Evolutionary conservation across 768 basidiomycete genomes (phyloP), one percentile per base, ranked within the genome.

Genomic region (Termitomyces sp.): DNA sequence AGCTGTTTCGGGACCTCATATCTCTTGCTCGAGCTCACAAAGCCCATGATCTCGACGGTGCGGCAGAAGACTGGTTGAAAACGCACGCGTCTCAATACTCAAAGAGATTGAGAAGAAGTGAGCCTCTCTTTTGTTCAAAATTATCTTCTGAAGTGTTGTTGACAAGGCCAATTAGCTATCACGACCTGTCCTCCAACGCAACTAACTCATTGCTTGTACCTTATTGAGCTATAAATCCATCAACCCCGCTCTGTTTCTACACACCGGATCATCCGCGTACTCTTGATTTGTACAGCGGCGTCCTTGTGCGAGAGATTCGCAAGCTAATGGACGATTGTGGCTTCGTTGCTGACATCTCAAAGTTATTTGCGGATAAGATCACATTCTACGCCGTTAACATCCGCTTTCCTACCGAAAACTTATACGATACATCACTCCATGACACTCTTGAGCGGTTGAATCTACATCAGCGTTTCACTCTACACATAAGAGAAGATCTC

Each of bases 271-370:
- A 53, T 47, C 14, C 36, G 16, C 18, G 7, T 14, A 33, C 26
- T 18, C 36, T 59, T 6, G 37, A 59, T 36, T 2, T 20, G 12
- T 59, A 54, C 20, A 18, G 12, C 5, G 5, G n/a, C 16, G 10
- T 33, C 4, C 48, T 54, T 44, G 16, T 14, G 26, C 24, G 2
- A n/a, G 53, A 48, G 6, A 24, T 59, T 20, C 18, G 30, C 13
- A 53, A 53, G 26, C 51, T 58, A 16, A 37, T 58, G 51, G 20
- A n/a, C 2, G 57, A 58, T 12, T 58, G 57, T 42, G 52, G 39
- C 13, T 57, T 57, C 26, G 16, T 34, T 24, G 49, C 48, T 22
- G 33, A 26, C 12, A 26, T 46, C 18, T 18, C 7, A 18, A 49
- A 34, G 26, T 0, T 22, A 34, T 36, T 9, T 14, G 9, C 8